phyloP scores from a whole-genome alignment of 257 asterid species.

The Rubia yunnanensis region DNA sequence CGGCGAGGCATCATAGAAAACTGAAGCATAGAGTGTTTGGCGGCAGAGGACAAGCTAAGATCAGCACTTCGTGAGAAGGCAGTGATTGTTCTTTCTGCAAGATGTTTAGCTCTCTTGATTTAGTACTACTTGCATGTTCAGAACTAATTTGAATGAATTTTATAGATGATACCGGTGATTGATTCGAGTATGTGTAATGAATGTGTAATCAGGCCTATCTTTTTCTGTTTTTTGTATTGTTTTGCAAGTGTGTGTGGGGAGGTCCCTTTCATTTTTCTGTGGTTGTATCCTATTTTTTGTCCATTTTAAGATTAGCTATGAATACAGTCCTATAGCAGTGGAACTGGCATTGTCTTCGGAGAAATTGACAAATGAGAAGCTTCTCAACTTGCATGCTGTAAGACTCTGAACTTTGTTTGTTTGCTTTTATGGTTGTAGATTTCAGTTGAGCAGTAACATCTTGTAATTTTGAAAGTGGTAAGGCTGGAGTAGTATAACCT shows the following conservation, averaged over 20 bases:
- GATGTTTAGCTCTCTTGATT: no score
- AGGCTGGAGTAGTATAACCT: no score
- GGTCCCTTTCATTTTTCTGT: no score
- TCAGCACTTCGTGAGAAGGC: no score
- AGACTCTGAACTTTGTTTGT: constrained; percentile 17
- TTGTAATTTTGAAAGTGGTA: neutral
- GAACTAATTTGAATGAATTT: neutral
- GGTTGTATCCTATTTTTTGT: neutral
- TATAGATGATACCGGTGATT: neutral
- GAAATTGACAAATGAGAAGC: constrained; percentile 73
- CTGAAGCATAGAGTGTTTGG: no score
- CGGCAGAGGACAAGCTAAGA: no score
- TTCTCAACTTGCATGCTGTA: no score
- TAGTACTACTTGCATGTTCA: no score
- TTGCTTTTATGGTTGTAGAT: neutral
- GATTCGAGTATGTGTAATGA: neutral
- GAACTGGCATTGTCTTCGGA: constrained; percentile 72
- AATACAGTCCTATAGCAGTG: constrained; percentile 43
- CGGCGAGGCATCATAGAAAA: no score
- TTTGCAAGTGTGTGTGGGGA: no score
- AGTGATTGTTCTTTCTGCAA: no score
- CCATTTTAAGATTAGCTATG: neutral
- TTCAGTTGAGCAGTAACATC: neutral
- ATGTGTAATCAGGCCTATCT: neutral
- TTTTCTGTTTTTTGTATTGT: neutral